Percentiles rank a stretch among this genome's conserved stretches.
Evolutionary conservation across 176 grass and related monocot genomes (phyloP).

Genomic region (Microstegium vimineum): DNA sequence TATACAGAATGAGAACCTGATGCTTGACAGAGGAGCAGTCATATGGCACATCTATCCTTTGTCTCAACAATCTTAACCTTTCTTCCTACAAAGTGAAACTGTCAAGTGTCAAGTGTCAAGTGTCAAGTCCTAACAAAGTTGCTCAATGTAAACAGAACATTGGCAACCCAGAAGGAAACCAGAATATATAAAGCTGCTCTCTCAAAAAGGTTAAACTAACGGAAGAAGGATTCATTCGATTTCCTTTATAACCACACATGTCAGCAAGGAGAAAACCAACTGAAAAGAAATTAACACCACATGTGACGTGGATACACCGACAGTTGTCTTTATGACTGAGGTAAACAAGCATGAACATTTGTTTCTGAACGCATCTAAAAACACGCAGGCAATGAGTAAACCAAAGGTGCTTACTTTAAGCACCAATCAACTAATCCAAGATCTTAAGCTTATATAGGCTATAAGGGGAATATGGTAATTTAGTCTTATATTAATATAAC

Average conservation of each 20-base stretch:
- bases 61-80: constrained; percentile 64
- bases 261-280: not conserved
- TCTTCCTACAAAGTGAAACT: constrained; percentile 59
- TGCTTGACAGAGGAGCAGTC: too few species aligned
- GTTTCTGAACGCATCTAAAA: not conserved
- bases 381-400: too few species aligned
- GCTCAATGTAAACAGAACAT: not conserved
- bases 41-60: not conserved
- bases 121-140: not conserved
- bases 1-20: too few species aligned
- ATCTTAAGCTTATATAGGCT: too few species aligned
- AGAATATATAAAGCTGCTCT: not conserved
- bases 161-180: not conserved
- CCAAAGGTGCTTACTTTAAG: too few species aligned
- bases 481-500: too few species aligned
- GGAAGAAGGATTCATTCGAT: not conserved
- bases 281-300: not conserved
- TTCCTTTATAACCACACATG: not conserved
- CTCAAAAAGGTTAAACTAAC: not conserved
- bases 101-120: constrained; percentile 18
- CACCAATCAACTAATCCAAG: too few species aligned
- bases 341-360: not conserved
- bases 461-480: too few species aligned
- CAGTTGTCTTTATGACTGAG: not conserved
- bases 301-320: not conserved